Conservation (phyloP, 2,329 filamentous ascomycete genomes). For the Aureobasidium lini region DNA sequence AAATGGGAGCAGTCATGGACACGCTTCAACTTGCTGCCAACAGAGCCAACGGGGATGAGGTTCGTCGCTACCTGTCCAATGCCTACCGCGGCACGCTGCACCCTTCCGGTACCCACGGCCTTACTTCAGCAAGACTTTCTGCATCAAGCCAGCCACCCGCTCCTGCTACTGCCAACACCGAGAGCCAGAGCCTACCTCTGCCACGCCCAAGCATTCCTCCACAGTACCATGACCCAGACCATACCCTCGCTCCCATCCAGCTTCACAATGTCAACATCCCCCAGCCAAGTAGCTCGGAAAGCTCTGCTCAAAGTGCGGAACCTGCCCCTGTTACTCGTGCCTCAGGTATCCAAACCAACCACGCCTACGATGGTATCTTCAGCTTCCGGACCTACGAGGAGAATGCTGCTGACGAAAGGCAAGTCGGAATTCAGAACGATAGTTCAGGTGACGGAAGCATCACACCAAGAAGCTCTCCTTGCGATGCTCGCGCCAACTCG, state of each 20-base stretch:
- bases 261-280: background rate
- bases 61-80: background rate
- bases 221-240: background rate
- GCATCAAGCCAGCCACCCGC: background rate
- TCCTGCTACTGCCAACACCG: background rate
- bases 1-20: slow-evolving; percentile 10
- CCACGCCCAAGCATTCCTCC: background rate
- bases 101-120: background rate
- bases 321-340: background rate
- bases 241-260: background rate
- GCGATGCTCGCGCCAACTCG: background rate
- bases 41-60: background rate
- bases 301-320: background rate
- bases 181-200: background rate
- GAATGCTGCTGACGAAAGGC: background rate
- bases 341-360: background rate
- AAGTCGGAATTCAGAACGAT: background rate
- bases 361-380: background rate
- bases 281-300: background rate
- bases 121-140: background rate
- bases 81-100: background rate
- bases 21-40: background rate
- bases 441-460: background rate
- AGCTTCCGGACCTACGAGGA: background rate
- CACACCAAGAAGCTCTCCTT: background rate